Evolutionary conservation across 2,329 filamentous ascomycete species (phyloP).

Genomic region (Trichoderma simmonsii): DNA sequence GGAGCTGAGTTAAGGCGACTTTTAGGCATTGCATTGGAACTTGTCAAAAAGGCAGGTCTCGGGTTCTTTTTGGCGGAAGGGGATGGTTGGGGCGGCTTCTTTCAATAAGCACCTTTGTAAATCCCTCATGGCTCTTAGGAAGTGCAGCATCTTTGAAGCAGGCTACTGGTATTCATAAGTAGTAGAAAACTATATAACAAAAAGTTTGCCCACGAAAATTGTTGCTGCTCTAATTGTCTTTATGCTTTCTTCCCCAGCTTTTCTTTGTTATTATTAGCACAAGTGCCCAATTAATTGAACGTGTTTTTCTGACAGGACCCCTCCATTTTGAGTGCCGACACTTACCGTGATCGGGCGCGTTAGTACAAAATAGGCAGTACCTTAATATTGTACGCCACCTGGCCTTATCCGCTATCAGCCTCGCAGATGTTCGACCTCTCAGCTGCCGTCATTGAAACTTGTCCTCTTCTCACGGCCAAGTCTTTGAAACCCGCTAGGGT

Average conservation of each 20-base stretch:
- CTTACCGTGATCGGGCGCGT: conserved; percentile 16
- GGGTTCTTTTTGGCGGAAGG: conserved; percentile 18
- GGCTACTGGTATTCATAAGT: conserved; percentile 19
- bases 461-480: conserved; percentile 32
- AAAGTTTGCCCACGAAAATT: conserved; percentile 2
- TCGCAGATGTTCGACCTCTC: conserved; percentile 15
- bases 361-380: conserved; percentile 6
- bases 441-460: conserved; percentile 30
- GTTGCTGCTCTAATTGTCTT: not conserved
- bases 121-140: conserved; percentile 17
- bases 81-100: conserved; percentile 19
- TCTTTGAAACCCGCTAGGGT: conserved; percentile 15
- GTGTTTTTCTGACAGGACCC: not conserved
- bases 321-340: conserved; percentile 4
- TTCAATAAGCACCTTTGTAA: conserved; percentile 19
- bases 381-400: not conserved
- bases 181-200: conserved; percentile 13
- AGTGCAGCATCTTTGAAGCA: conserved; percentile 19
- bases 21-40: conserved; percentile 30
- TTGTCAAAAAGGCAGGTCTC: conserved; percentile 17
- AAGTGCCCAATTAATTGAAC: not conserved
- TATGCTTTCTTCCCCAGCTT: not conserved
- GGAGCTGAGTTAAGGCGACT: conserved; percentile 25
- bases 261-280: not conserved
- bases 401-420: conserved; percentile 21